These are phyloP conservation scores for Adenanthera pavonina DNA, from an alignment of 306 rosid genomes.

Conservation along the genomic window DNA sequence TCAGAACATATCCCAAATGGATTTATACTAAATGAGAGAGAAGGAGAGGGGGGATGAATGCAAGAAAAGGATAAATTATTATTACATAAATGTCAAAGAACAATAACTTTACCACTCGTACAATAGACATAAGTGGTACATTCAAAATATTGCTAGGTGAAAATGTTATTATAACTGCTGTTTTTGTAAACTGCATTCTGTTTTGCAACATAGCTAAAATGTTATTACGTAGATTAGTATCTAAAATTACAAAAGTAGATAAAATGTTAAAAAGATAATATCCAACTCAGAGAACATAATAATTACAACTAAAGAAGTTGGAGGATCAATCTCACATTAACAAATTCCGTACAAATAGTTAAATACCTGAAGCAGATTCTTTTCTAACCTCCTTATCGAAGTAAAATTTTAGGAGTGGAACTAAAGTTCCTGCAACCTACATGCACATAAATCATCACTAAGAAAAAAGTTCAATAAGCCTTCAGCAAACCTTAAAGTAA, in stretches of 20 bases:
- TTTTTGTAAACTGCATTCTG: no score
- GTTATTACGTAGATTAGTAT: no score
- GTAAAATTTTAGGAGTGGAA: slow-evolving; percentile 96
- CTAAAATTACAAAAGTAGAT: no score
- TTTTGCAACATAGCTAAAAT: no score
- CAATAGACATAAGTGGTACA: not conserved
- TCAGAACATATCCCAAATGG: slow-evolving; percentile 4
- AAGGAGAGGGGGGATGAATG: not conserved
- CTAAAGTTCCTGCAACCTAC: slow-evolving; percentile 93
- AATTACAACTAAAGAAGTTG: not conserved
- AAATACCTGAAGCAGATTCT: slow-evolving; percentile 94
- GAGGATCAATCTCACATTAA: not conserved
- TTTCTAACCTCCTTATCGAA: slow-evolving; percentile 97
- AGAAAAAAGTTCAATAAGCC: slow-evolving; percentile 12
- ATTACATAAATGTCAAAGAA: not conserved
- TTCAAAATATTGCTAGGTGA: not conserved
- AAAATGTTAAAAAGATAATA: no score
- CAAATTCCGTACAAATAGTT: not conserved
- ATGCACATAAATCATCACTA: slow-evolving; percentile 26
- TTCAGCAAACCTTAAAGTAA: not conserved
- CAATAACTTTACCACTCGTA: not conserved
- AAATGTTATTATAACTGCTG: not conserved
- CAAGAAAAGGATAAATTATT: not conserved
- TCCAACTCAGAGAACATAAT: not conserved
- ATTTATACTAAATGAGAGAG: not conserved